Conservation (phyloP, 257 asterid species). For the Anisodus tanguticus region DNA sequence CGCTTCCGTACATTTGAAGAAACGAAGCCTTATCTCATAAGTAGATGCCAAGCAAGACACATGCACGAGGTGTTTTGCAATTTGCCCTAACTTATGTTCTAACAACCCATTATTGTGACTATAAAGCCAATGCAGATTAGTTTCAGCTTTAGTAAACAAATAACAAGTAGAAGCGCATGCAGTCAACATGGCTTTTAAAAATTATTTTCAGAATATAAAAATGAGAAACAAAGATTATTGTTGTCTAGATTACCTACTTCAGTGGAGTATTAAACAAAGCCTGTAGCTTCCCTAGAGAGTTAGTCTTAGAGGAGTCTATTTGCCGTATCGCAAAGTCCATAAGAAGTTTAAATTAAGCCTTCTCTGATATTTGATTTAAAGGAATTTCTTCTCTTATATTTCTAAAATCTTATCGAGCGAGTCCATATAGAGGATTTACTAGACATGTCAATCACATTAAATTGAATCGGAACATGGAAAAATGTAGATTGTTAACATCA, state of each 20-base stretch:
- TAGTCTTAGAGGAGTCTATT: not conserved
- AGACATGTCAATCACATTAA: too few species aligned
- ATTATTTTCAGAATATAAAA: not conserved
- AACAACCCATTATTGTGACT: conserved; percentile 17
- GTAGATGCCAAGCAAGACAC: not conserved
- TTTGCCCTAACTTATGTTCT: conserved; percentile 19
- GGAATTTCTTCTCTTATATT: too few species aligned
- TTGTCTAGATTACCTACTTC: conserved; percentile 1
- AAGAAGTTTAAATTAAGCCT: not conserved
- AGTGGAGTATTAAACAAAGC: not conserved
- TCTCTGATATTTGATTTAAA: too few species aligned
- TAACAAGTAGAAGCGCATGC: conserved; percentile 3
- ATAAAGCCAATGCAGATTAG: not conserved
- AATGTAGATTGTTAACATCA: too few species aligned
- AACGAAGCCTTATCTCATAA: not conserved
- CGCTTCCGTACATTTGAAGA: not conserved
- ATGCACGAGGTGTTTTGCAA: not conserved
- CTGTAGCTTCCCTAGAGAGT: not conserved
- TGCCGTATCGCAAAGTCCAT: not conserved
- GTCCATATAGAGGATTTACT: too few species aligned
- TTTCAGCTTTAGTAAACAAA: conserved; percentile 13
- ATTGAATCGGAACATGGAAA: too few species aligned
- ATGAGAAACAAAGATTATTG: not conserved
- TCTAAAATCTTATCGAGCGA: too few species aligned
- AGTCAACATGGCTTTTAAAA: not conserved